These are phyloP conservation scores for Solanum microdontum DNA, from an alignment of 257 asterid species.

Conservation along the genomic window DNA sequence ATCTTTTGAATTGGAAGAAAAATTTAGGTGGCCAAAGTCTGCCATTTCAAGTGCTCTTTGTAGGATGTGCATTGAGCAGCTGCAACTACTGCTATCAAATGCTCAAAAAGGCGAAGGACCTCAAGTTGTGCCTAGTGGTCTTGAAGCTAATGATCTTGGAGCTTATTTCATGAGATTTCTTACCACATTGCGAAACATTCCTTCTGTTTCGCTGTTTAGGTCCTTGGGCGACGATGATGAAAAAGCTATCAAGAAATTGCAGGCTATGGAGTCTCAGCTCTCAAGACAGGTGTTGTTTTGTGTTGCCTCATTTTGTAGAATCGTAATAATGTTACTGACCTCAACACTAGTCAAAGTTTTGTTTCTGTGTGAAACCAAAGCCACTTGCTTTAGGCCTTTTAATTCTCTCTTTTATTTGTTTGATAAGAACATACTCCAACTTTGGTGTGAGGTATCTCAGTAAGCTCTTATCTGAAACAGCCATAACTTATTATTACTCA, in stretches of 20 bases:
- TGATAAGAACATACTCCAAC: not conserved
- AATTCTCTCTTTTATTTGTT: not conserved
- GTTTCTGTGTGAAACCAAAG: not conserved
- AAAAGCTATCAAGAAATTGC: constrained; percentile 57
- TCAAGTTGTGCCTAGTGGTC: constrained; percentile 39
- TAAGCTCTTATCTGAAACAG: not conserved
- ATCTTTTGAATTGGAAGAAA: constrained; percentile 86
- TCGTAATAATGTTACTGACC: not conserved
- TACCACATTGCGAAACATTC: constrained; percentile 62
- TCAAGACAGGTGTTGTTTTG: constrained; percentile 58
- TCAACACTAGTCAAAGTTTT: not conserved
- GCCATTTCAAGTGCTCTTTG: constrained; percentile 59
- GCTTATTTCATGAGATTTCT: constrained; percentile 73
- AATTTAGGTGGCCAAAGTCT: constrained; percentile 82
- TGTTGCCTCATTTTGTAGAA: not conserved
- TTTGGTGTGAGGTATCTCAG: not conserved
- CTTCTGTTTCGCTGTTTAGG: constrained; percentile 87
- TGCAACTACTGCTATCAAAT: constrained; percentile 66
- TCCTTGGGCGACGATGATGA: constrained; percentile 64
- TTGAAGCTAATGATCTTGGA: constrained; percentile 77
- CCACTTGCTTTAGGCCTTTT: not conserved
- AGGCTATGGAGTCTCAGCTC: constrained; percentile 61
- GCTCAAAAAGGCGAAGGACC: constrained; percentile 72
- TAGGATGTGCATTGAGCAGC: constrained; percentile 87
- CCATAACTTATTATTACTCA: not conserved